phyloP scores from a whole-genome alignment of 495 filamentous ascomycete species.

The Lindgomyces ingoldianus region DNA sequence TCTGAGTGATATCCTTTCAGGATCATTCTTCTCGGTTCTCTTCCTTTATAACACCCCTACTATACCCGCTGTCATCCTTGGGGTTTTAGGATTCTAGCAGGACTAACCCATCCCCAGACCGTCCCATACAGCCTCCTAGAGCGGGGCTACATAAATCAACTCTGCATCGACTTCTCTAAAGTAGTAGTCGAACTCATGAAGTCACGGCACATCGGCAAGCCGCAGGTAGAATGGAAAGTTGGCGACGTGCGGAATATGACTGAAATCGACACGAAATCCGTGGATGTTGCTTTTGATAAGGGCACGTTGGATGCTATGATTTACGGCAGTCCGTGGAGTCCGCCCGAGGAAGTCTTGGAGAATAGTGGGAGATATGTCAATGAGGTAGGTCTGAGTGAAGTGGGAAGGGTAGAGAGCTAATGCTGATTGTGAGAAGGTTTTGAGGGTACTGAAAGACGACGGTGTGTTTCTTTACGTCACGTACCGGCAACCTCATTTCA shows the following conservation, averaged over 20 bases:
- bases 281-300: slow-evolving; percentile 65
- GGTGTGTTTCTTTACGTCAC: slow-evolving; percentile 57
- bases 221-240: slow-evolving; percentile 50
- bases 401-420: slow-evolving; percentile 11
- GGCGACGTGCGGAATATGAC: slow-evolving; percentile 58
- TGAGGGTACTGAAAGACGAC: slow-evolving; percentile 55
- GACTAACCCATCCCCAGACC: too few species aligned
- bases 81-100: too few species aligned
- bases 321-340: slow-evolving; percentile 59
- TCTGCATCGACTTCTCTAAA: slow-evolving; percentile 60
- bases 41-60: too few species aligned
- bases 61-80: too few species aligned
- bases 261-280: slow-evolving; percentile 27
- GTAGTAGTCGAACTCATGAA: slow-evolving; percentile 56
- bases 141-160: slow-evolving; percentile 56
- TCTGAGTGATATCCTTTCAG: too few species aligned
- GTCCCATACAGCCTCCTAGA: slow-evolving; percentile 53
- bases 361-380: slow-evolving; percentile 55
- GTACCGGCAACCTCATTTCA: not conserved
- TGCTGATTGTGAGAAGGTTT: slow-evolving; percentile 45
- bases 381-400: slow-evolving; percentile 46
- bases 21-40: too few species aligned
- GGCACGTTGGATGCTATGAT: slow-evolving; percentile 65
- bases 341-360: slow-evolving; percentile 54
- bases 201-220: slow-evolving; percentile 42